Evolutionary conservation across 371 early-diverging fungal species (phyloP).

Genomic region (Mucor indicus): DNA sequence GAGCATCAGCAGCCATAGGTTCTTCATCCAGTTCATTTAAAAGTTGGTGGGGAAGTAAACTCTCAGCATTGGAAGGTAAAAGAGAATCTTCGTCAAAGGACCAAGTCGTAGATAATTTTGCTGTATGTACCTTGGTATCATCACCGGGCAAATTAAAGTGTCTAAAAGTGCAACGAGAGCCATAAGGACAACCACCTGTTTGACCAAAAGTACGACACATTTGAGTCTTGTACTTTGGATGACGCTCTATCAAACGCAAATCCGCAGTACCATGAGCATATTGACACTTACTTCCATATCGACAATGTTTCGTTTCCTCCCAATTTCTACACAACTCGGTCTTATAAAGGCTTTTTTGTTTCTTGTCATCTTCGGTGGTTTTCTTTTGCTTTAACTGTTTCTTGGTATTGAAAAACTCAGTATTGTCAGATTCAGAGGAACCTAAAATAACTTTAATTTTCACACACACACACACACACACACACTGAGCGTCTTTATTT

Average conservation of each 20-base stretch:
- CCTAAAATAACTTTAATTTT: no score
- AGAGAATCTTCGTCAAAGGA: conserved; percentile 16
- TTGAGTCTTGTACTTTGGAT: conserved; percentile 96
- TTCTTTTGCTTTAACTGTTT: no score
- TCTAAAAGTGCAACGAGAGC: conserved; percentile 93
- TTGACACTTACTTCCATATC: conserved; percentile 93
- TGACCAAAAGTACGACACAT: conserved; percentile 86
- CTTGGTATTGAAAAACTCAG: no score
- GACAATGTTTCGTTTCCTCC: conserved; percentile 86
- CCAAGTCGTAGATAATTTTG: neutral
- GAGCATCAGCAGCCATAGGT: neutral
- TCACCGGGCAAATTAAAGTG: conserved; percentile 53
- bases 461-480: no score
- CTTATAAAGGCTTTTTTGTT: conserved; percentile 77
- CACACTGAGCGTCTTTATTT: no score
- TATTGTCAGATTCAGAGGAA: no score
- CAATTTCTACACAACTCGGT: conserved; percentile 95
- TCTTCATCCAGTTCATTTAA: conserved; percentile 25
- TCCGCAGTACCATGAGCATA: conserved; percentile 91
- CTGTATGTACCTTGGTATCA: neutral
- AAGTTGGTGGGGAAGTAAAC: conserved; percentile 32
- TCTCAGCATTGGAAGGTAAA: conserved; percentile 31
- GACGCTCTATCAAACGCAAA: conserved; percentile 82
- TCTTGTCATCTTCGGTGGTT: conserved; percentile 11
- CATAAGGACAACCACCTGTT: conserved; percentile 93